Evolutionary conservation across 2,329 filamentous ascomycete genomes (phyloP), one percentile per base, ranked within the genome.

Genomic region (Fusarium transvaalense): DNA sequence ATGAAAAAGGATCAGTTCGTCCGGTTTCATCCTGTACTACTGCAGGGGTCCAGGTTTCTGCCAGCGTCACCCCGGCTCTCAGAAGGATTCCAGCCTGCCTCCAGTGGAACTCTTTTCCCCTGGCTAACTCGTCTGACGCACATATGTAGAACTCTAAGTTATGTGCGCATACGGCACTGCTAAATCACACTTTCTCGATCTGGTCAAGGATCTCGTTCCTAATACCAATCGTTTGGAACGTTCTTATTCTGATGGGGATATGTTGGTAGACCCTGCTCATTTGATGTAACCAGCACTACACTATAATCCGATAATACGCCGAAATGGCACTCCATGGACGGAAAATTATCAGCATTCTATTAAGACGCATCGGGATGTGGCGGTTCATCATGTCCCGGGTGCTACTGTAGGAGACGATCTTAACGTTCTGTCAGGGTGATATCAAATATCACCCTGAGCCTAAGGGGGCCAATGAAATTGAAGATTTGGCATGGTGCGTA

Each of bases 131-230:
- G 23, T 29, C 25, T 50, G 47, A 50, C 47, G 47, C n/a, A 50
- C 34, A 50, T 38, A n/a, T n/a, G n/a, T n/a, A 25, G 23, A 25
- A 25, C 23, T 6, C 15, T 19, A 19, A 19, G 17, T 35, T 29
- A n/a, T 50, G 47, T 29, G 13, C 6, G 23, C 6, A 19, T 27
- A 27, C 23, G 32, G 47, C 23, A 8, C 17, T 15, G 34, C 13
- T 31, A 6, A 14, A 21, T 50, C n/a, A 27, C 17, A 50, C 17
- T 38, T 37, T 50, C 23, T 50, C 23, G 34, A 50, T 39, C 34
- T 29, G 32, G 47, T 19, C 47, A 50, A 50, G 47, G 47, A 38
- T 50, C 1, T 38, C 34, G 23, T 50, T 50, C 47, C 47, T n/a
- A 14, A 27, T 50, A 29, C 47, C 46, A 50, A 38, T 50, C 13